Conservation (phyloP, 1,284 basidiomycete genomes). For the Cryptococcus wingfieldii region DNA sequence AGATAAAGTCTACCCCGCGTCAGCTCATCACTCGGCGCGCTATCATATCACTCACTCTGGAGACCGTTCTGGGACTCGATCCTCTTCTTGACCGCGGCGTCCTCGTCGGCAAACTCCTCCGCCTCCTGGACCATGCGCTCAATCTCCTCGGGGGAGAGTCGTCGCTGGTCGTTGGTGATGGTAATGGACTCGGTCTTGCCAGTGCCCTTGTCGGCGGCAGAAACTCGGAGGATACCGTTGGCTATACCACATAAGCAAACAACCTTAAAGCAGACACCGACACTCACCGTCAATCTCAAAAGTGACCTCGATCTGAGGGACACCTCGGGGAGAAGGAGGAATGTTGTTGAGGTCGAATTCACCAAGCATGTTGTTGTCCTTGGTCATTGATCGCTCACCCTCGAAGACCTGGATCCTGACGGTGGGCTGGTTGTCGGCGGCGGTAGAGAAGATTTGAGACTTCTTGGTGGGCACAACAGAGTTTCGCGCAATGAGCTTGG, state of each 20-base stretch:
- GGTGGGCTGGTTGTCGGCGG: constrained; percentile 88
- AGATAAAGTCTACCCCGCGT: constrained; percentile 49
- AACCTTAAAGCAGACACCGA: constrained; percentile 14
- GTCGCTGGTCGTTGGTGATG: constrained; percentile 67
- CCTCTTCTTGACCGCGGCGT: constrained; percentile 79
- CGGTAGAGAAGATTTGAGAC: constrained; percentile 96
- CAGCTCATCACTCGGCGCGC: neutral
- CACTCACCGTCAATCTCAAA: constrained; percentile 76
- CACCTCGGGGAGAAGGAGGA: constrained; percentile 90
- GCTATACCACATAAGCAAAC: constrained; percentile 36
- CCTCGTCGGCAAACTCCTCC: constrained; percentile 80
- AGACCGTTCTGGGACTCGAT: constrained; percentile 80
- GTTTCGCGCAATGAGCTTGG: constrained; percentile 86
- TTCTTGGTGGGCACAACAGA: constrained; percentile 98
- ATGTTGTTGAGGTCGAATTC: constrained; percentile 92
- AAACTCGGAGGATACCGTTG: constrained; percentile 87
- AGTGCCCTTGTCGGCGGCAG: constrained; percentile 85
- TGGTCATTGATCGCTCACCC: constrained; percentile 90
- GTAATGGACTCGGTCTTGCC: constrained; percentile 85
- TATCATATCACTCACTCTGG: constrained; percentile 33
- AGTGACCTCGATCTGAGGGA: constrained; percentile 89
- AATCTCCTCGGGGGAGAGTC: constrained; percentile 79
- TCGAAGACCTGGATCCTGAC: constrained; percentile 85
- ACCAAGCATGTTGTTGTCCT: constrained; percentile 97
- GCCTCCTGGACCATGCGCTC: constrained; percentile 88